Base-by-base conservation (phyloP, 106 monocot genomes). In the Phalaenopsis aphrodite region DNA sequence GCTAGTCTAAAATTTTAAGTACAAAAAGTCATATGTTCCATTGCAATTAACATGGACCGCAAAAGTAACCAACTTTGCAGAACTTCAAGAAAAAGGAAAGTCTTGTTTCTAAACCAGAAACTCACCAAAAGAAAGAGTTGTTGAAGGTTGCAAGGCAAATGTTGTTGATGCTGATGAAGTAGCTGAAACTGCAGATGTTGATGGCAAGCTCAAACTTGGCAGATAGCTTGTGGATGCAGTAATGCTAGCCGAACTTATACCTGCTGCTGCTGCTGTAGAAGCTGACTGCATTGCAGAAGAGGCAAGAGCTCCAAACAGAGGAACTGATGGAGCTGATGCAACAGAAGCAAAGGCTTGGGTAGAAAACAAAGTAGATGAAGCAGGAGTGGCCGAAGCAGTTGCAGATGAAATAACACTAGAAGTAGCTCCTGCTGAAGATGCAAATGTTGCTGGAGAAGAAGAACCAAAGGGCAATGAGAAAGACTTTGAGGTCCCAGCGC, bases 161-260 rank as follows among this genome's bases (percentile, higher is more conserved):
- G 74, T 10, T 75, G 74, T 75, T 19, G 74, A 75, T 75, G 19
- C 45, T 75, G 74, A 75, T 45, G 74, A 43, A 42, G 23, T 65
- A 0, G 64, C 8, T 65, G 43, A 19, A 75, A n/a, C 74, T 8
- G 74, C 74, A 75, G 74, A 45, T 30, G 6, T 42, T 9, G 76
- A 76, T 48, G 46, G 4, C 46, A 48, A 11, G 49, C 12, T 49
- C n/a, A 52, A 52, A 12, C 46, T 76, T 76, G 76, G 76, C 16
- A 49, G 52, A 76, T n/a, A 49, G 30, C 23, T 48, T 47, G 49
- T 48, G 21, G 76, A 47, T 48, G 69, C 69, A 69, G 36, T 39
- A 37, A 3, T 21, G 47, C 23, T 23, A 47, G 48, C 49, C n/a
- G 12, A 76, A 48, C 21, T 24, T 69, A 21, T 39, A 48, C 5